Conservation (phyloP, 1,139 yeast species). For the Torulaspora pretoriensis region DNA sequence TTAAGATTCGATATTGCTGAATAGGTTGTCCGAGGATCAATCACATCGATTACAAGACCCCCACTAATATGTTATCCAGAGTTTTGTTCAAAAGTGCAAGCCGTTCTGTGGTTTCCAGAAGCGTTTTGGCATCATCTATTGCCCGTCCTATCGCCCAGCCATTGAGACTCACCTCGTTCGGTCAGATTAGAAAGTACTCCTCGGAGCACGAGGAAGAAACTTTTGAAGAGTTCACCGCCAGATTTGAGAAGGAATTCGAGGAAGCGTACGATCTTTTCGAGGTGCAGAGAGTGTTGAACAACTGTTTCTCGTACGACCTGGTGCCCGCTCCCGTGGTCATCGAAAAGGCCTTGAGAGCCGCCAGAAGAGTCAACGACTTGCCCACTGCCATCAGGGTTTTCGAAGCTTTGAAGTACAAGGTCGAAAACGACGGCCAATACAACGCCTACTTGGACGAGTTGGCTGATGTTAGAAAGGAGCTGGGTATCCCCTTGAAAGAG, state of each 20-base stretch:
- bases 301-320: slow-evolving; percentile 95
- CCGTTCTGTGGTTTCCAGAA: slow-evolving; percentile 22
- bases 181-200: slow-evolving; percentile 60
- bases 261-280: slow-evolving; percentile 97
- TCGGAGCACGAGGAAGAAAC: slow-evolving; percentile 68
- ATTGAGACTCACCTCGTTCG: slow-evolving; percentile 11
- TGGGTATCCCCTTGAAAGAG: slow-evolving; percentile 92
- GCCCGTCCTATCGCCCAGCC: slow-evolving; percentile 3
- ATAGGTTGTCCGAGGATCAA: not conserved
- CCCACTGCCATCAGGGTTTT: slow-evolving; percentile 98
- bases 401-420: slow-evolving; percentile 90
- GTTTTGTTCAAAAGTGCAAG: slow-evolving; percentile 29
- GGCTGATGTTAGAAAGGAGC: slow-evolving; percentile 84
- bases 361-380: slow-evolving; percentile 98
- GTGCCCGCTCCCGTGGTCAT: slow-evolving; percentile 97
- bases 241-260: slow-evolving; percentile 95
- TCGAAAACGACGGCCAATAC: slow-evolving; percentile 89
- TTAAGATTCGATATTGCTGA: not conserved
- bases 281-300: slow-evolving; percentile 91
- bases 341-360: slow-evolving; percentile 94
- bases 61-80: slow-evolving; percentile 31
- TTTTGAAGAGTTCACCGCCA: slow-evolving; percentile 88
- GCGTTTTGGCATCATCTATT: slow-evolving; percentile 4
- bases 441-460: slow-evolving; percentile 93
- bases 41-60: not conserved